These are phyloP conservation scores for Cryptococcus hybrid DNA, from an alignment of 1,284 basidiomycete species.

Conservation along the genomic window DNA sequence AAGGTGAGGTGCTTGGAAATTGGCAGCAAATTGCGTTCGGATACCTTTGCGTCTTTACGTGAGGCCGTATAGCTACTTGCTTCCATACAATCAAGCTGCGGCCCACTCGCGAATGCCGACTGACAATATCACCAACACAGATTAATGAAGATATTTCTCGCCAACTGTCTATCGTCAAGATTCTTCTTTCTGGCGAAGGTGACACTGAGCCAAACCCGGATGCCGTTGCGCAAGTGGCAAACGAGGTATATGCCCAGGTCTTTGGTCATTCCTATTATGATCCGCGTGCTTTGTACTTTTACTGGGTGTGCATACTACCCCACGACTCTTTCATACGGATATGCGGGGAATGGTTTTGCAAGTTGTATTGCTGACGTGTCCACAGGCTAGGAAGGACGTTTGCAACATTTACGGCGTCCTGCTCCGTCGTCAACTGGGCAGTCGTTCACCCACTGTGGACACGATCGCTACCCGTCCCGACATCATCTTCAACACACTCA, in stretches of 20 bases:
- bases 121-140: conserved; percentile 7
- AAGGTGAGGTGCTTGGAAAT: conserved; percentile 58
- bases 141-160: conserved; percentile 41
- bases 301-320: neutral
- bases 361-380: conserved; percentile 4
- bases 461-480: conserved; percentile 82
- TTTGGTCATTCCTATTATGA: conserved; percentile 45
- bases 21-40: no score
- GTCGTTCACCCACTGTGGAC: conserved; percentile 91
- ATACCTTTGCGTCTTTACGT: no score
- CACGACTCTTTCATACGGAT: no score
- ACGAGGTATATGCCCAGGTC: conserved; percentile 89
- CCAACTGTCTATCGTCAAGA: conserved; percentile 31
- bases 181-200: conserved; percentile 33
- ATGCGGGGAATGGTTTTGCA: neutral
- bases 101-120: no score
- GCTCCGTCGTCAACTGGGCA: conserved; percentile 90
- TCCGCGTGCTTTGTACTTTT: neutral
- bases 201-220: conserved; percentile 61
- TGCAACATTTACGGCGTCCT: conserved; percentile 96
- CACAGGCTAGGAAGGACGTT: conserved; percentile 74
- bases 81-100: neutral
- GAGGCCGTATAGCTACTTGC: no score
- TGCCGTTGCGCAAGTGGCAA: conserved; percentile 85
- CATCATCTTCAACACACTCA: conserved; percentile 82